A percentile compares a stretch with the other conserved stretches of the same genome.
Evolutionary conservation across 2,329 filamentous ascomycete species (phyloP).

Genomic region (Macrophomina phaseolina): DNA sequence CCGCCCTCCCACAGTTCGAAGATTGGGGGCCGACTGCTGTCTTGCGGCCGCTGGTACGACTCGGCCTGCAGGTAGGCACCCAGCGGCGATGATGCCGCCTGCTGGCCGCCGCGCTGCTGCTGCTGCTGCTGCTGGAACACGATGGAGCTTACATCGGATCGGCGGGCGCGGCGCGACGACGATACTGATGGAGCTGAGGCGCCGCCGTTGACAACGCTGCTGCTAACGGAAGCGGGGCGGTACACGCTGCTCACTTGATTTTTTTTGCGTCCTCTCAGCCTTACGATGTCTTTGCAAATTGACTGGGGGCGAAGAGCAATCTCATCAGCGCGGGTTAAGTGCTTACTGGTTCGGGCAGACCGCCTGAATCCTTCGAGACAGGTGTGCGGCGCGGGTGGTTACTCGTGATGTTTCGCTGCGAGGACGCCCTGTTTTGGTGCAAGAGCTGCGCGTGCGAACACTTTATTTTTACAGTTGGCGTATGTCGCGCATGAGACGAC

Average conservation of each 20-base stretch:
- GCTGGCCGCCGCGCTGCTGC: neutral
- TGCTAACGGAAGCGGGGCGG: constrained; percentile 5
- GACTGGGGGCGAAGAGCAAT: neutral
- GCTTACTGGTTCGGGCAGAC: constrained; percentile 27
- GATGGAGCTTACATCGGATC: neutral
- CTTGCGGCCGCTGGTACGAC: neutral
- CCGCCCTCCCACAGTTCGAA: neutral
- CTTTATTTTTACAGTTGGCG: neutral
- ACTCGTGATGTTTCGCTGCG: constrained; percentile 7
- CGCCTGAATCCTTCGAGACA: constrained; percentile 24
- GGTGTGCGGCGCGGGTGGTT: constrained; percentile 9
- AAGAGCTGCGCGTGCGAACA: neutral
- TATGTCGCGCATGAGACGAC: neutral
- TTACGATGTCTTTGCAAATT: neutral
- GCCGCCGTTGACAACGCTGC: neutral
- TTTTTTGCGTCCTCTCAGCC: constrained; percentile 19
- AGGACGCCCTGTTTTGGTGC: neutral
- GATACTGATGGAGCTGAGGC: constrained; percentile 17
- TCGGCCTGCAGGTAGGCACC: constrained; percentile 14
- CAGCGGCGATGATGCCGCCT: neutral
- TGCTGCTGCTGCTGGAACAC: neutral
- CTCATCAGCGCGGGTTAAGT: constrained; percentile 2
- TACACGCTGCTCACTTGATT: neutral
- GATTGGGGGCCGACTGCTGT: constrained; percentile 13
- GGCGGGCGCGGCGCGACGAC: neutral